Evolutionary conservation across 345 rosid species (phyloP), one percentile per base, ranked within the genome.

Genomic region (Salix caprea): DNA sequence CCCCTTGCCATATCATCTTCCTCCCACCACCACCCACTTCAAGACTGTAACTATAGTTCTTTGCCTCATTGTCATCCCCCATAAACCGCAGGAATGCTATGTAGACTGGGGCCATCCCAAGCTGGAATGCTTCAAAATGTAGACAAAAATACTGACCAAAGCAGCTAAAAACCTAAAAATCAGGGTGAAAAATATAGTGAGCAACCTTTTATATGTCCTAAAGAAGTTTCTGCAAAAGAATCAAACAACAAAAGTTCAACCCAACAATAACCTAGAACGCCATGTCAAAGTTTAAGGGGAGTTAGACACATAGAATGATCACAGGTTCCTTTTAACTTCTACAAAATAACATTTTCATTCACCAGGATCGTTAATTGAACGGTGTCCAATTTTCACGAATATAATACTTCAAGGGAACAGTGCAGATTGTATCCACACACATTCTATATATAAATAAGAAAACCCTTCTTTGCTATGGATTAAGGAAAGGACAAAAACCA

Each of bases 11-110:
- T 42, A 74, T 83, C 91, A 89, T 75, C 85, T 90, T 90, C 86
- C 94, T 86, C 60, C 92, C 94, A 7, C 87, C 90, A 26, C 97
- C 97, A 56, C 97, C 91, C n/a, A 92, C 97, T 83, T 90, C 94
- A 7, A 92, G 97, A 70, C 92, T 88, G 83, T 92, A 92, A 79
- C 87, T 88, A 72, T 92, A 90, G 82, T 88, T 90, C 82, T 88
- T 92, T 4, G 97, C 94, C 78, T 86, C 94, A 18, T 86, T 81
- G 74, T 91, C 97, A n/a, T 90, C 91, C 7, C 94, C 97, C 94
- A 88, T 92, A 50, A 90, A 92, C 71, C 97, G 85, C 80, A 88
- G 79, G 85, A 90, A 92, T 71, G 94, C 94, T 66, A 89, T 90
- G 83, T 89, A 92, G 42, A 90, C 94, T 0, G 97, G 94, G 50